A percentile compares a stretch with the other conserved stretches of the same genome.
These are phyloP conservation scores for Apophysomyces variabilis DNA, from an alignment of 371 early-diverging fungal species.

Conservation along the genomic window DNA sequence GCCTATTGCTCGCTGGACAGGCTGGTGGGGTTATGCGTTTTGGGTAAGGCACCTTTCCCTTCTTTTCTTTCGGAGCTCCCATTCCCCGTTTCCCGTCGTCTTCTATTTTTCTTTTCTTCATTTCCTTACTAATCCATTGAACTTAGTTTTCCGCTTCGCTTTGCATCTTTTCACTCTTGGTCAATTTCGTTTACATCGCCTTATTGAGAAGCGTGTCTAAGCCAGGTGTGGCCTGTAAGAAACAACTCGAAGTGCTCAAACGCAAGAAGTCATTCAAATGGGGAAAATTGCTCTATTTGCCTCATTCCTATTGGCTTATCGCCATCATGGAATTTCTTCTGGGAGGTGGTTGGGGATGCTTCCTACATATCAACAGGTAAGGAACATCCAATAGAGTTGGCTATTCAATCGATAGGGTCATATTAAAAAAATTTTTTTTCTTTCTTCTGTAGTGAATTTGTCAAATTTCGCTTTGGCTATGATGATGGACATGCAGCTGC, in stretches of 20 bases:
- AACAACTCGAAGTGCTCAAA: slow-evolving; percentile 49
- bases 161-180: slow-evolving; percentile 63
- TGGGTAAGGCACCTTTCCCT: slow-evolving; percentile 52
- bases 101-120: not conserved
- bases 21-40: slow-evolving; percentile 74
- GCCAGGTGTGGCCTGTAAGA: slow-evolving; percentile 23
- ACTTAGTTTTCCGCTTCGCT: slow-evolving; percentile 58
- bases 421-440: slow-evolving; percentile 4
- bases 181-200: slow-evolving; percentile 65
- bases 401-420: not conserved
- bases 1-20: slow-evolving; percentile 64
- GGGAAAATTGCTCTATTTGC: slow-evolving; percentile 59
- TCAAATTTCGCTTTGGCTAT: slow-evolving; percentile 64
- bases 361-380: slow-evolving; percentile 71
- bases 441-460: slow-evolving; percentile 56
- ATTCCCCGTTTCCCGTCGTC: not conserved
- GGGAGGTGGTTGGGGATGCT: slow-evolving; percentile 77
- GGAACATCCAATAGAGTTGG: not conserved
- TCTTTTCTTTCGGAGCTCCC: not conserved
- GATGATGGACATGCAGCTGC: slow-evolving; percentile 63
- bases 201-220: slow-evolving; percentile 40
- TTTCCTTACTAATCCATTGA: not conserved
- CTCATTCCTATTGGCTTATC: slow-evolving; percentile 70
- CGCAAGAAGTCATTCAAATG: slow-evolving; percentile 66
- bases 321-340: slow-evolving; percentile 64